These are phyloP conservation scores for Phytophthora cryptogea DNA, from an alignment of 352 stramenopile genomes.

Conservation along the genomic window DNA sequence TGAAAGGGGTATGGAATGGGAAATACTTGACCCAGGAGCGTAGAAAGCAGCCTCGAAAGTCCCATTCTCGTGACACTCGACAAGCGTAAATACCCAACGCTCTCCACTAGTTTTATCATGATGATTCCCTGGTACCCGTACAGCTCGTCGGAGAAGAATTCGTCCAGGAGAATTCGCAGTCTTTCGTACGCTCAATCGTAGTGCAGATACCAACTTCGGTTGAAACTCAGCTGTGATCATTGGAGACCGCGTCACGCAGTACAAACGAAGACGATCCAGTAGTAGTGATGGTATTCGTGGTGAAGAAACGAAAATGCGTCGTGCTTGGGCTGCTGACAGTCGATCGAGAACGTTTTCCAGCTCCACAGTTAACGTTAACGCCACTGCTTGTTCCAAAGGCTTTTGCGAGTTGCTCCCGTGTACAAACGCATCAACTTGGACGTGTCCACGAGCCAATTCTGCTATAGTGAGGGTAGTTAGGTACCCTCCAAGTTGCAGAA, in stretches of 20 bases:
- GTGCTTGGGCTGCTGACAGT: constrained; percentile 44
- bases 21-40: constrained; percentile 14
- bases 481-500: constrained; percentile 48
- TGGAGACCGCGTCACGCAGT: constrained; percentile 32
- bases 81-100: constrained; percentile 33
- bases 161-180: constrained; percentile 27
- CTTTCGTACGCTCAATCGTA: constrained; percentile 28
- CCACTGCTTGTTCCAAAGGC: constrained; percentile 3
- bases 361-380: constrained; percentile 36
- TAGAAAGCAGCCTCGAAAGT: constrained; percentile 35
- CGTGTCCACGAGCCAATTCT: constrained; percentile 58
- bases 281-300: constrained; percentile 44
- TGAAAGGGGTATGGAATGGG: constrained; percentile 15
- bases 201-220: not conserved
- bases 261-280: constrained; percentile 70
- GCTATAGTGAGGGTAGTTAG: constrained; percentile 61
- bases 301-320: constrained; percentile 37
- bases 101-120: not conserved
- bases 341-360: constrained; percentile 63
- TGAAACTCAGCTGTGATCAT: constrained; percentile 17
- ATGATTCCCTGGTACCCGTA: constrained; percentile 10
- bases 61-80: constrained; percentile 21
- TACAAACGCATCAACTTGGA: constrained; percentile 65
- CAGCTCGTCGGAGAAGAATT: constrained; percentile 34
- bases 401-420: constrained; percentile 32